Evolutionary conservation across 306 rosid species (phyloP), one percentile per base, ranked within the genome.

Genomic region (Ziziphus jujuba): DNA sequence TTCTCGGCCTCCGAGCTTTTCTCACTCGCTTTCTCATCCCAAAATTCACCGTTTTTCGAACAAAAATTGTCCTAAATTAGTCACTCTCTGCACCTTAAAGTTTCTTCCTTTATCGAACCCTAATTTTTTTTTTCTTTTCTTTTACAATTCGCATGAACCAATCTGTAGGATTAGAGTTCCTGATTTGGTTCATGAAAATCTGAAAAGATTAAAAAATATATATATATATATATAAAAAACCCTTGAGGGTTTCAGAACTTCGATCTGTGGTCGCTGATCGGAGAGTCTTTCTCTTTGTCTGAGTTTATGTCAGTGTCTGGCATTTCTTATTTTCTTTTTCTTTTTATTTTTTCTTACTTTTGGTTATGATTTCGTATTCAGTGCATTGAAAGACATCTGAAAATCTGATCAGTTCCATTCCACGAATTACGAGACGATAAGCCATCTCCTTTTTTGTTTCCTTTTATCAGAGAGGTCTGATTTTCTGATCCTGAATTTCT

Each of bases 361-460:
- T 22, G 62, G 31, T 53, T 54, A n/a, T 73, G 70, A 76, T 81
- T 81, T 77, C 57, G 85, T 31, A 56, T 77, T 77, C 79, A 73
- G 77, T 73, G 82, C 82, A 69, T 66, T 73, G 61, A 70, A 40
- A 60, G 71, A 8, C 21, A 47, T 73, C 68, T 73, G 74, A 65
- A 76, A 16, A 36, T 63, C 75, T 40, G 73, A 47, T 72, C 61
- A 45, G 67, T 76, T 66, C 53, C 35, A 22, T 68, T 67, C 72
- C 76, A 45, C 60, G 71, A 65, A 78, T 82, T 78, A 59, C 86
- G 75, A 77, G 86, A 71, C 64, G 80, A 74, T 82, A 74, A 67
- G 66, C 34, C 66, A 61, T 7, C 25, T 3, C 33, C 33, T 11
- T 15, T 58, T 15, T 45, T 66, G 56, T 79, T 70, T 33, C 44